Conservation (phyloP, 2,329 filamentous ascomycete species). For the Talaromyces sp. region DNA sequence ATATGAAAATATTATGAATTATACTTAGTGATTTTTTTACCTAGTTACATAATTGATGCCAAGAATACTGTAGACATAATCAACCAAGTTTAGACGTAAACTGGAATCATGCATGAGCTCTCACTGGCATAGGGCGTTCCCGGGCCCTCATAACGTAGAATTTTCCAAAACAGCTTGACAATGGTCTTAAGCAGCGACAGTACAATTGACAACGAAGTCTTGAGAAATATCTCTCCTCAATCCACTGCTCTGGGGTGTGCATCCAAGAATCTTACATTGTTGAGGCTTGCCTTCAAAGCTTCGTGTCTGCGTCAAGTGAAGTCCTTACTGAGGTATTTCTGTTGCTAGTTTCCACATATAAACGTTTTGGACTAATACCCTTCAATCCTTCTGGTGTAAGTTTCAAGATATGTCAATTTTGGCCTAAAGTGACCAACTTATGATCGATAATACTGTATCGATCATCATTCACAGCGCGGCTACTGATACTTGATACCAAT, state of each 20-base stretch:
- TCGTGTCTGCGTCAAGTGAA: too few relatives aligned
- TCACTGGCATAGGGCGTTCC: neutral
- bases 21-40: neutral
- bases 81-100: neutral
- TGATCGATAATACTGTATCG: neutral
- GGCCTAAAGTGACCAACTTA: neutral
- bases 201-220: neutral
- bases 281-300: too few relatives aligned
- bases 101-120: neutral
- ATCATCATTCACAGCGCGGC: neutral
- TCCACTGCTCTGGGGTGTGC: neutral
- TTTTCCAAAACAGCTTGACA: neutral
- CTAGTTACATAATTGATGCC: neutral
- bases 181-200: neutral
- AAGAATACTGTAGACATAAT: neutral
- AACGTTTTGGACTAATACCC: neutral
- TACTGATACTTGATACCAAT: neutral
- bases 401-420: neutral
- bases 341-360: neutral
- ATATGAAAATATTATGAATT: neutral
- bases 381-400: neutral
- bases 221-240: neutral
- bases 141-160: neutral
- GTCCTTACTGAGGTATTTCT: neutral
- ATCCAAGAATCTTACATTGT: neutral